Evolutionary conservation across 2,329 filamentous ascomycete genomes (phyloP).

Genomic region (Apiospora sp.): DNA sequence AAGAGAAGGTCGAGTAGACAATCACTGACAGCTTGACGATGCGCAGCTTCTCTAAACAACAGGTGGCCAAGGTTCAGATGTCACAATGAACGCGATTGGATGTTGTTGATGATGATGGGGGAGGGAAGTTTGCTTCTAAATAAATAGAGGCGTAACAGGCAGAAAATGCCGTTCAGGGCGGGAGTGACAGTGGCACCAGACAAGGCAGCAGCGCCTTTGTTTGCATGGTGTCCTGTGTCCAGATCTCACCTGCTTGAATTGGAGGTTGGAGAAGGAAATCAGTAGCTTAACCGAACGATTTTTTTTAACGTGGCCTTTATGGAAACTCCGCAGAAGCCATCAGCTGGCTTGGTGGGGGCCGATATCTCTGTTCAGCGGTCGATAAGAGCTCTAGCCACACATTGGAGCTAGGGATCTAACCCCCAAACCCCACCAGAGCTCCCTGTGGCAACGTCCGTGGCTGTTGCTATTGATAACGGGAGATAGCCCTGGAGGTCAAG

Average conservation of each 20-base stretch:
- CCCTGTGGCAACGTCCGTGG: background rate
- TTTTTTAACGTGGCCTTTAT: conserved; percentile 21
- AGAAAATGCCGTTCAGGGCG: conserved; percentile 33
- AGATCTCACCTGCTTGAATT: conserved; percentile 10
- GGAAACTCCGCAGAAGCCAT: conserved; percentile 7
- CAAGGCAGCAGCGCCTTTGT: conserved; percentile 36
- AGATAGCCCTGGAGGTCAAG: background rate
- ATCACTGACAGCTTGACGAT: background rate
- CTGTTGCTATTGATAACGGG: background rate
- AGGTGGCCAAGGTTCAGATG: conserved; percentile 7
- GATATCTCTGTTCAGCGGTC: background rate
- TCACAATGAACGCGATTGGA: conserved; percentile 12
- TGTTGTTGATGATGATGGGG: background rate
- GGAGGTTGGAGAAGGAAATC: conserved; percentile 14
- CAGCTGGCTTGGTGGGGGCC: background rate
- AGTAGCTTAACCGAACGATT: background rate
- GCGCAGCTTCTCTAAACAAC: conserved; percentile 8
- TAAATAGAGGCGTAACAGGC: conserved; percentile 31
- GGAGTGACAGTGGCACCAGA: conserved; percentile 35
- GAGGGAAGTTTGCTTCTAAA: conserved; percentile 21
- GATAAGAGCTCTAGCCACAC: conserved; percentile 15
- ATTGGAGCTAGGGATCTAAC: background rate
- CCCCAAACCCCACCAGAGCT: background rate
- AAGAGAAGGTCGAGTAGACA: background rate
- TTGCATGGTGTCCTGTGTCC: conserved; percentile 37